phyloP scores from a whole-genome alignment of 495 filamentous ascomycete genomes.

The Apodospora peruviana region DNA sequence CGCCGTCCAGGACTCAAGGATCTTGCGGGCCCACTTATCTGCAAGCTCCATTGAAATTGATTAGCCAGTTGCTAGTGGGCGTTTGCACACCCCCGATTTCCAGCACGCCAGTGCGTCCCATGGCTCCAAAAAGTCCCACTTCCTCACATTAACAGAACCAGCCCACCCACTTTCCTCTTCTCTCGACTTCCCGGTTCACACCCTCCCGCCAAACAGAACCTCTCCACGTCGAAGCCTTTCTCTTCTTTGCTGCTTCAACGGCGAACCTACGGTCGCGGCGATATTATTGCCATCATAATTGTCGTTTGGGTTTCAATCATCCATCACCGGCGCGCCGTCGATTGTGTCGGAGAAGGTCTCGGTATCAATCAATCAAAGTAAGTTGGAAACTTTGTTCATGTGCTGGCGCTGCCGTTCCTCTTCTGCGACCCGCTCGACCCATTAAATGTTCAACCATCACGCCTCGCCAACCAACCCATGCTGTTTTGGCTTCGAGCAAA shows the following conservation, averaged over 20 bases:
- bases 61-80: conserved; percentile 16
- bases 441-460: not conserved
- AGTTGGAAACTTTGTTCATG: not conserved
- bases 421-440: not conserved
- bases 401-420: not conserved
- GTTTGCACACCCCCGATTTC: conserved; percentile 19
- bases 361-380: not conserved
- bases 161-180: conserved; percentile 25
- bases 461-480: not conserved
- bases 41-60: conserved; percentile 2
- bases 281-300: conserved; percentile 6
- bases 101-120: conserved; percentile 15
- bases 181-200: conserved; percentile 23
- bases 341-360: conserved; percentile 8
- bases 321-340: not conserved
- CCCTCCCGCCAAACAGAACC: conserved; percentile 13
- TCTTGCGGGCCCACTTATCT: conserved; percentile 16
- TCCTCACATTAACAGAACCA: conserved; percentile 31
- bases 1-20: conserved; percentile 14
- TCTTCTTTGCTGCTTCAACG: conserved; percentile 11
- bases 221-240: conserved; percentile 11
- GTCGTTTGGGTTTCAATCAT: conserved; percentile 2
- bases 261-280: conserved; percentile 9
- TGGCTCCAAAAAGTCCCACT: conserved; percentile 11
- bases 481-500: not conserved